Evolutionary conservation across 306 rosid genomes (phyloP).

Genomic region (Lathyrus tuberosus): DNA sequence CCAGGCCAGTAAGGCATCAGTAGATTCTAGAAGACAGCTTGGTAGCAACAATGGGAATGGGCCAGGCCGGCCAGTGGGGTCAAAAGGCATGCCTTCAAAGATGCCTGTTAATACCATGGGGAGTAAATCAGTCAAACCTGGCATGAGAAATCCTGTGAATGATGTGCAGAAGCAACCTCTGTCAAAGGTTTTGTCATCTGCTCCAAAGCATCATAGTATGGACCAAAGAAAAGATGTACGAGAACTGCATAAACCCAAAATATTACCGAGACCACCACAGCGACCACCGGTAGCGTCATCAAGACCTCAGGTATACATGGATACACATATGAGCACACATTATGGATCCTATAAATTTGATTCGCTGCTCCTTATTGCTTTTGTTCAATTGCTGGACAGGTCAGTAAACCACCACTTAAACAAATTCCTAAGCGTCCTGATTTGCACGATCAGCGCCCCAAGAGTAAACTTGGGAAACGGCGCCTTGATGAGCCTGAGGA

Average conservation of each 20-base stretch:
- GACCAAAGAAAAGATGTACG: constrained; percentile 56
- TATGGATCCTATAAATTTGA: neutral
- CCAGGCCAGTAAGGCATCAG: constrained; percentile 42
- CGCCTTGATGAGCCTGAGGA: constrained; percentile 50
- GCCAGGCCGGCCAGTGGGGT: constrained; percentile 63
- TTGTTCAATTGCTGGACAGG: constrained; percentile 47
- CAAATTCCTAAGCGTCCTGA: constrained; percentile 45
- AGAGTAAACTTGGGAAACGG: constrained; percentile 56
- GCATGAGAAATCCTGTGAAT: constrained; percentile 45
- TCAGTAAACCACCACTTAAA: constrained; percentile 60
- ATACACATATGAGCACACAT: neutral
- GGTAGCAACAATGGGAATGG: constrained; percentile 61
- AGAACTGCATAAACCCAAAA: constrained; percentile 56
- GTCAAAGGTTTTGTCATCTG: constrained; percentile 48
- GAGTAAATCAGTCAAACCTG: constrained; percentile 55
- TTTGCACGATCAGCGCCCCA: constrained; percentile 56
- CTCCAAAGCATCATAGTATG: constrained; percentile 50
- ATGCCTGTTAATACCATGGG: constrained; percentile 44
- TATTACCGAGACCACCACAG: constrained; percentile 60
- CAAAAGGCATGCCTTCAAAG: constrained; percentile 60
- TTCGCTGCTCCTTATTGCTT: neutral
- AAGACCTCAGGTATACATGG: constrained; percentile 60
- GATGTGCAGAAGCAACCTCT: constrained; percentile 50
- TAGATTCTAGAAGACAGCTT: constrained; percentile 68
- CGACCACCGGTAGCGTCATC: constrained; percentile 57